Evolutionary conservation across 768 basidiomycete species (phyloP).

Genomic region (Leccinum ochraceum): DNA sequence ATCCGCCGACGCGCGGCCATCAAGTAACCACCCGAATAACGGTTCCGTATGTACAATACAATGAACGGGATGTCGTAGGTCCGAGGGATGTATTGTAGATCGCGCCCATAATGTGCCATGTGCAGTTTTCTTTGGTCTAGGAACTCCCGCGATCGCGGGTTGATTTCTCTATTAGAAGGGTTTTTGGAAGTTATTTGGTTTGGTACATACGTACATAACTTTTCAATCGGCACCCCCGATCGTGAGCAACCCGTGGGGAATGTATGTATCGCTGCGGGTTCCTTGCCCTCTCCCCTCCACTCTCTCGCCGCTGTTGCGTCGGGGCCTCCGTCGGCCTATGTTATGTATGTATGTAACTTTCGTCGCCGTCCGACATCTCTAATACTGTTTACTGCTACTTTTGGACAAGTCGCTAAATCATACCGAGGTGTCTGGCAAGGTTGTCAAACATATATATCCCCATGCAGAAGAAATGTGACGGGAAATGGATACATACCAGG

Average conservation of each 20-base stretch:
- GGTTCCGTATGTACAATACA: not conserved
- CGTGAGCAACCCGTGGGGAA: not conserved
- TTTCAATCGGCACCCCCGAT: not conserved
- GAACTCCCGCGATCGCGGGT: not conserved
- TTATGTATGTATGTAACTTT: not conserved
- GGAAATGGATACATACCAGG: not conserved
- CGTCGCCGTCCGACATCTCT: not conserved
- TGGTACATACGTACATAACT: not conserved
- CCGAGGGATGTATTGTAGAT: too few relatives aligned
- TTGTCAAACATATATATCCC: not conserved
- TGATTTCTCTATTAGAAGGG: not conserved
- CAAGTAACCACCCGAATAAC: not conserved
- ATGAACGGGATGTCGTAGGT: not conserved
- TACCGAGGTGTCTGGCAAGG: not conserved
- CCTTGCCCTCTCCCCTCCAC: not conserved
- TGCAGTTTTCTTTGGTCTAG: not conserved
- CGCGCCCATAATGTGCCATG: too few relatives aligned
- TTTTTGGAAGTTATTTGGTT: not conserved
- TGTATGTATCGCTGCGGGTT: not conserved
- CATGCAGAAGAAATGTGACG: not conserved
- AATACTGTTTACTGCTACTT: not conserved
- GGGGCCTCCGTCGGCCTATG: not conserved
- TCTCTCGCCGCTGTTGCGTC: not conserved
- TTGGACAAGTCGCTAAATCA: not conserved
- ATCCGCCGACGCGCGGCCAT: not conserved